Conservation (phyloP, 2,329 filamentous ascomycete genomes). For the Fusarium sp. region DNA sequence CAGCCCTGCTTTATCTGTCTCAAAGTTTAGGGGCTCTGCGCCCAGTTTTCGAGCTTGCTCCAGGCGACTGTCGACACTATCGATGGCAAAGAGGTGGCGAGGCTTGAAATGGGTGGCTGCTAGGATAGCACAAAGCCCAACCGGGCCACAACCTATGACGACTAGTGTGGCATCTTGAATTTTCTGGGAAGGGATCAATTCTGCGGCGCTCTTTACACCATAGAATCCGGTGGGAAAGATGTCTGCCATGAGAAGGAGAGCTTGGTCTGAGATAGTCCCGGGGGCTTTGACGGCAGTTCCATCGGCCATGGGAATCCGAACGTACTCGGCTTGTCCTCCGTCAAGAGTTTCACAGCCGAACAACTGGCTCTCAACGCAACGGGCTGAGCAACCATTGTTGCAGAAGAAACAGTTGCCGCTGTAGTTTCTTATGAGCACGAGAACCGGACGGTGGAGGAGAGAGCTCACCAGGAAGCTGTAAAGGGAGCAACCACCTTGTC, state of each 20-base stretch:
- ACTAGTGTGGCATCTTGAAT: slow-evolving; percentile 73
- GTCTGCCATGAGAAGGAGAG: slow-evolving; percentile 88
- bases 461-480: slow-evolving; percentile 77
- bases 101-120: slow-evolving; percentile 81
- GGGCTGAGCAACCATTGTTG: slow-evolving; percentile 77
- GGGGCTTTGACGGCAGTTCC: slow-evolving; percentile 79
- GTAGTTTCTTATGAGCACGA: neutral
- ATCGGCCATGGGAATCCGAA: slow-evolving; percentile 83
- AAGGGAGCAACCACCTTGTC: slow-evolving; percentile 87
- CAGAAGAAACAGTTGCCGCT: slow-evolving; percentile 84
- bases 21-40: slow-evolving; percentile 85
- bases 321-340: slow-evolving; percentile 84
- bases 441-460: neutral
- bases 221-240: slow-evolving; percentile 92
- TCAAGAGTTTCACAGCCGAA: slow-evolving; percentile 78
- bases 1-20: slow-evolving; percentile 72
- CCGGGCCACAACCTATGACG: slow-evolving; percentile 84
- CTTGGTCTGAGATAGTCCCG: slow-evolving; percentile 75
- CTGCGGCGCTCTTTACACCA: slow-evolving; percentile 81
- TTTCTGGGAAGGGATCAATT: slow-evolving; percentile 58
- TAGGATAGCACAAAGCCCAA: slow-evolving; percentile 85
- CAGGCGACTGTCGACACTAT: slow-evolving; percentile 79
- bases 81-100: slow-evolving; percentile 80
- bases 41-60: slow-evolving; percentile 78
- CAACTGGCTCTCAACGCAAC: slow-evolving; percentile 75